Conservation (phyloP, 306 rosid genomes). For the Psophocarpus tetragonolobus region DNA sequence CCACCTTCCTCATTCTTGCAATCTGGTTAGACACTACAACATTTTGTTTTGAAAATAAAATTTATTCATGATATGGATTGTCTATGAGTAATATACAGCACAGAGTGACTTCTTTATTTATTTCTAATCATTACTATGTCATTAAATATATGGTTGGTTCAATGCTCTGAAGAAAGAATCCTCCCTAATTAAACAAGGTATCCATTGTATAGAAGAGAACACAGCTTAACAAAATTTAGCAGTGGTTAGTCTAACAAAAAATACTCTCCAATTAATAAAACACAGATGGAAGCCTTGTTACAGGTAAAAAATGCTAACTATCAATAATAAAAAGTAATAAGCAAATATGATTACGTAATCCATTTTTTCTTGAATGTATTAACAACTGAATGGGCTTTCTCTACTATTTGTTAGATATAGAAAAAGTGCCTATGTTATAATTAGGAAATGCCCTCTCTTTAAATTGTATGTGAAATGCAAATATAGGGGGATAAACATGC, state of each 20-base stretch:
- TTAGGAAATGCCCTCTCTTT: not conserved
- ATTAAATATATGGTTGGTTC: slow-evolving; percentile 7
- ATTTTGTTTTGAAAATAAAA: slow-evolving; percentile 13
- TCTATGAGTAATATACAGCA: not conserved
- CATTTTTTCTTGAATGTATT: slow-evolving; percentile 19
- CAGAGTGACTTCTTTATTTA: not conserved
- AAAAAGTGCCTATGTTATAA: not conserved
- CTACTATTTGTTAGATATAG: not conserved
- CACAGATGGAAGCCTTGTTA: slow-evolving; percentile 14
- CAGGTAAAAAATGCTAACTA: not conserved
- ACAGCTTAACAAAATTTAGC: not conserved
- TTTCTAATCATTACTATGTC: not conserved
- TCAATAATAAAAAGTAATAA: not conserved
- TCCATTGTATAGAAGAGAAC: slow-evolving; percentile 1
- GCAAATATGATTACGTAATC: not conserved
- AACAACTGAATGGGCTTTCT: slow-evolving; percentile 30
- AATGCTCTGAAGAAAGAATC: not conserved
- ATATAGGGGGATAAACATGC: slow-evolving; percentile 5
- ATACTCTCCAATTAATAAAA: not conserved
- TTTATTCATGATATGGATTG: not conserved
- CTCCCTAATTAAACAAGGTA: not conserved
- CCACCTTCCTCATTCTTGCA: not conserved
- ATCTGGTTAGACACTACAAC: not conserved
- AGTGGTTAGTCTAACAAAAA: not conserved
- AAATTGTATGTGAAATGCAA: not conserved